These are phyloP conservation scores for Cornus suecica DNA, from an alignment of 148 eudicot genomes.

Conservation along the genomic window DNA sequence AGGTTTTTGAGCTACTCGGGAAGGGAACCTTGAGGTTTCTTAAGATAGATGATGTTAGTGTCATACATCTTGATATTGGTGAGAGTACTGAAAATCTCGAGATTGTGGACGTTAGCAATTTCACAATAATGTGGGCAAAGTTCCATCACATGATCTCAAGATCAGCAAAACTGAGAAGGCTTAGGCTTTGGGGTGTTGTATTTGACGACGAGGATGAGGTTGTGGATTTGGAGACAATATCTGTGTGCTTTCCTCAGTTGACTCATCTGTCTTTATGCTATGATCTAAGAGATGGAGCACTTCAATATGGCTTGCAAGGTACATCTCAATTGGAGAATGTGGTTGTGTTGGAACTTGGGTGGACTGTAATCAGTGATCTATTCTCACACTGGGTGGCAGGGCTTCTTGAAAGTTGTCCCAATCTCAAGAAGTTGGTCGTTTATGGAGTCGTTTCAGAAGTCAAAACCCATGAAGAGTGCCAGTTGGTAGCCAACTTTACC, in stretches of 20 bases:
- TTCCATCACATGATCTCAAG: constrained; percentile 74
- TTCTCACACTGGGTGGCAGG: constrained; percentile 71
- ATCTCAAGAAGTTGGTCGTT: constrained; percentile 66
- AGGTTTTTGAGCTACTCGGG: constrained; percentile 71
- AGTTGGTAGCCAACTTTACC: constrained; percentile 62
- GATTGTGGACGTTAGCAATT: constrained; percentile 78
- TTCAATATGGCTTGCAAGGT: constrained; percentile 64
- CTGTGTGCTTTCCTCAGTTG: constrained; percentile 62
- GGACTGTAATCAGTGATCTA: constrained; percentile 60
- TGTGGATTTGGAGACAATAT: constrained; percentile 76
- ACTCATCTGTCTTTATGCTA: constrained; percentile 57
- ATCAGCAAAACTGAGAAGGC: constrained; percentile 68
- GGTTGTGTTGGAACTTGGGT: constrained; percentile 68
- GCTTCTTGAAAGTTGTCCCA: constrained; percentile 69
- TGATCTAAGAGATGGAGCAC: constrained; percentile 61
- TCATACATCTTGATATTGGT: constrained; percentile 84
- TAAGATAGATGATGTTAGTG: constrained; percentile 83
- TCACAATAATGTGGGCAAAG: constrained; percentile 84
- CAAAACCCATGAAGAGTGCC: constrained; percentile 78
- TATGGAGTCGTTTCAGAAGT: constrained; percentile 76
- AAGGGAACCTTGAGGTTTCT: constrained; percentile 65
- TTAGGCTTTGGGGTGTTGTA: constrained; percentile 81
- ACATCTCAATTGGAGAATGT: constrained; percentile 59
- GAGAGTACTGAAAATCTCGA: constrained; percentile 77
- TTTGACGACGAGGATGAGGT: constrained; percentile 83